Percentiles rank a stretch among this genome's conserved stretches.
phyloP scores from a whole-genome alignment of 1,139 yeast genomes.

The Geotrichum reessii region DNA sequence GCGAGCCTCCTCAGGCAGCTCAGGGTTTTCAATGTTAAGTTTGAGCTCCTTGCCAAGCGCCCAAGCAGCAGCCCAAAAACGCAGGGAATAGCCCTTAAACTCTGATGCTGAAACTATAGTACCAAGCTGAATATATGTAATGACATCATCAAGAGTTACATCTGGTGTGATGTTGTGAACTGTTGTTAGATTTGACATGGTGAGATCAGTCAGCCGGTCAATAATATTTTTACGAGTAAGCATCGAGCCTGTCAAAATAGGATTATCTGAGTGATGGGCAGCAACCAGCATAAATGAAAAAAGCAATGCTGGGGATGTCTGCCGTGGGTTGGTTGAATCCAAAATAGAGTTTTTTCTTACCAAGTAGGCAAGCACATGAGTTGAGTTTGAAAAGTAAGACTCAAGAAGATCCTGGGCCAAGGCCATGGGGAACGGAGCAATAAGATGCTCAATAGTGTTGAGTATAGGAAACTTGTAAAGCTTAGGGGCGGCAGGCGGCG shows the following conservation, averaged over 20 bases:
- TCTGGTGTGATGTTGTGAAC: slow-evolving; percentile 23
- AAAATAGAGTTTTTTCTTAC: slow-evolving; percentile 21
- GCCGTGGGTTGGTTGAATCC: slow-evolving; percentile 29
- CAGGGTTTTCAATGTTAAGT: slow-evolving; percentile 31
- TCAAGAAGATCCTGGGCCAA: slow-evolving; percentile 19
- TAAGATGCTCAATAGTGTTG: slow-evolving; percentile 23
- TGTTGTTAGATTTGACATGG: slow-evolving; percentile 29
- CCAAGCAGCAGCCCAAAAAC: slow-evolving; percentile 40
- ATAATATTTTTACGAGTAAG: slow-evolving; percentile 17
- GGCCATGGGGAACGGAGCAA: slow-evolving; percentile 11
- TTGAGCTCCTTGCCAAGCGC: slow-evolving; percentile 34
- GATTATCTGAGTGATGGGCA: slow-evolving; percentile 39
- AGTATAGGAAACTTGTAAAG: slow-evolving; percentile 30
- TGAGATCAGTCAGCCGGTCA: slow-evolving; percentile 23
- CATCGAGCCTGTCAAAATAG: slow-evolving; percentile 33
- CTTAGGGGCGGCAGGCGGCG: background rate
- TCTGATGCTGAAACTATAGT: slow-evolving; percentile 41
- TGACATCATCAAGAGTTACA: slow-evolving; percentile 36
- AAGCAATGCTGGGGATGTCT: slow-evolving; percentile 34
- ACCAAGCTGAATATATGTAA: slow-evolving; percentile 38
- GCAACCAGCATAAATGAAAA: slow-evolving; percentile 36
- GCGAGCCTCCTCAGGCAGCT: slow-evolving; percentile 32
- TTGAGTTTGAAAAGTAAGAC: slow-evolving; percentile 24
- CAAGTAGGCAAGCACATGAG: slow-evolving; percentile 26
- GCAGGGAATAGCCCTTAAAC: slow-evolving; percentile 37